These are phyloP conservation scores for Arabidopsis suecica DNA, from an alignment of 345 rosid genomes.

Conservation along the genomic window DNA sequence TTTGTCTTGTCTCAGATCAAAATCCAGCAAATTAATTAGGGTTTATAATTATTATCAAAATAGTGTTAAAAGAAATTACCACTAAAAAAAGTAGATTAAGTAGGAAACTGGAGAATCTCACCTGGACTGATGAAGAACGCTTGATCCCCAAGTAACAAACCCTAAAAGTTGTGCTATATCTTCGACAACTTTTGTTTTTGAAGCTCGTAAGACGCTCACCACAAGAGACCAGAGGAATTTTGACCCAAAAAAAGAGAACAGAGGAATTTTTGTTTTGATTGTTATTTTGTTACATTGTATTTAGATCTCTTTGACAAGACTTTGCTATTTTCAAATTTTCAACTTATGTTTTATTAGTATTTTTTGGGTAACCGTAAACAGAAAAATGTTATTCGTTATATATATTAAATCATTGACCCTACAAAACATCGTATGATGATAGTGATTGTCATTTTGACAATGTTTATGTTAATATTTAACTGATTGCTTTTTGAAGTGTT, in stretches of 20 bases:
- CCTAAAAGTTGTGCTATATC: neutral
- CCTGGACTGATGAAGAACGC: slow-evolving; percentile 25
- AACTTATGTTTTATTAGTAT: slow-evolving; percentile 9
- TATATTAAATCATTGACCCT: slow-evolving; percentile 8
- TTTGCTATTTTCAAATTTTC: slow-evolving; percentile 19
- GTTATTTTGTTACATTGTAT: neutral
- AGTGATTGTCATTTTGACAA: neutral
- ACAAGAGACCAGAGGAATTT: neutral
- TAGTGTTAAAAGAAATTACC: neutral
- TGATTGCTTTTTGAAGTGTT: neutral
- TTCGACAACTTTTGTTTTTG: neutral
- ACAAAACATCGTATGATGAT: slow-evolving; percentile 34
- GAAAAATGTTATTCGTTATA: neutral
- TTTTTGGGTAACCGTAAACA: slow-evolving; percentile 12
- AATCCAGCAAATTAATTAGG: neutral
- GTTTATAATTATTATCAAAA: neutral
- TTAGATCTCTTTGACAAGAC: slow-evolving; percentile 26
- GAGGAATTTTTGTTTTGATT: neutral
- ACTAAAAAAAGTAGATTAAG: neutral
- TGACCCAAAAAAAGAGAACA: neutral
- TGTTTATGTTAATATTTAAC: neutral
- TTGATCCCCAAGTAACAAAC: slow-evolving; percentile 8
- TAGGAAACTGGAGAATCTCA: slow-evolving; percentile 13
- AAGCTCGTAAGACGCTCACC: neutral
- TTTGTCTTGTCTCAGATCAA: neutral